Base-by-base conservation (phyloP, 2,329 filamentous ascomycete genomes). In the Moelleriella libera region DNA sequence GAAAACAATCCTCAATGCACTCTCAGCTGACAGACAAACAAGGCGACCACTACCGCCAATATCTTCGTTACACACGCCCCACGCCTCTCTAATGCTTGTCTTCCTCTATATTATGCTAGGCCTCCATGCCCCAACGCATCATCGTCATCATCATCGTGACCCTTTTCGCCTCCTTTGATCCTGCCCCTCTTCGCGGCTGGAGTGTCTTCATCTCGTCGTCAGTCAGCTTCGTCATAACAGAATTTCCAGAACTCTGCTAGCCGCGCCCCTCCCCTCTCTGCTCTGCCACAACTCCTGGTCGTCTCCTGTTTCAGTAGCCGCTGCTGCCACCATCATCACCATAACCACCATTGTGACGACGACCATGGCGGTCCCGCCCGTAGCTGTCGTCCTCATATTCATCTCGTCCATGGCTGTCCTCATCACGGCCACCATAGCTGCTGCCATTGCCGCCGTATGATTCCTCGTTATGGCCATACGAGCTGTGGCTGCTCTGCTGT, bases 321-420 rank as follows among this genome's bases (percentile, higher is more conserved):
- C 42, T 50, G 12, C 57, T 52, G 45, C 59, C 55, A 6, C 56
- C 57, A 41, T 55, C 55, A 28, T 54, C 54, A 11, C 56, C 40
- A 41, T 41, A 41, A n/a, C 40, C 40, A 31, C 29, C 45, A 11
- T 47, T 46, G 12, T 53, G 47, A 41, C 55, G 48, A n/a, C 40
- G 9, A 31, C 29, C 45, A 11, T 47, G 48, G 12, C 53, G 47
- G 41, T 54, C 47, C 29, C 52, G 45, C 21, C 52, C 46, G 48
- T 48, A 45, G 43, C 47, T 50, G 30, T 47, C 48, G 14, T 51
- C 46, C 9, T 58, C 53, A 11, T 49, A 43, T 21, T 56, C 53
- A 30, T 57, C 51, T 21, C 49, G 37, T 12, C 34, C 29, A 10
- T 30, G 4, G n/a, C 31, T 14, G 30, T 11, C 30, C 30, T 39